phyloP scores from a whole-genome alignment of 2,329 filamentous ascomycete genomes.

The Aspergillus aculeatinus region DNA sequence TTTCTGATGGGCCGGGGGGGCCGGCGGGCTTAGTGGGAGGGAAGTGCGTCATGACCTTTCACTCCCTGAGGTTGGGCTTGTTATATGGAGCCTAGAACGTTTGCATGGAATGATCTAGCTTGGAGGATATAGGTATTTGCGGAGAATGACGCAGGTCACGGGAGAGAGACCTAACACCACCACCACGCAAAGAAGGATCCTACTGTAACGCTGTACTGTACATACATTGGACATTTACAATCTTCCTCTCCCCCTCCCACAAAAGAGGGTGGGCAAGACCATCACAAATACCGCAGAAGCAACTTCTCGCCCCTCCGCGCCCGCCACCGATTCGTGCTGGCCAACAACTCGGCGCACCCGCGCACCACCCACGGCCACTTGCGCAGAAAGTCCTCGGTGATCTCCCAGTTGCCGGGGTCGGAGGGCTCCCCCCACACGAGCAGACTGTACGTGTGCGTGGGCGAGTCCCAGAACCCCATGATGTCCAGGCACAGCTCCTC shows the following conservation, averaged over 20 bases:
- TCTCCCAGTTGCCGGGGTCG: constrained; percentile 50
- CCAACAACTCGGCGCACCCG: constrained; percentile 29
- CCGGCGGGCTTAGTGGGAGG: not conserved
- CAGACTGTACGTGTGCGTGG: constrained; percentile 31
- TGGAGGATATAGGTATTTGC: no score
- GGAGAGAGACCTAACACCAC: no score
- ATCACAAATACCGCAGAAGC: constrained; percentile 5
- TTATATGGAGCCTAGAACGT: no score
- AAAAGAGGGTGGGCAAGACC: not conserved
- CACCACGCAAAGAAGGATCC: no score
- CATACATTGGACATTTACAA: not conserved
- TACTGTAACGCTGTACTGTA: no score
- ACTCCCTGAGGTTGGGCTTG: no score
- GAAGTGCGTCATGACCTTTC: not conserved
- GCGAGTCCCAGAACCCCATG: constrained; percentile 33
- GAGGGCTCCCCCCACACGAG: constrained; percentile 53
- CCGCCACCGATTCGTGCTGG: constrained; percentile 31
- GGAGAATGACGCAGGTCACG: no score
- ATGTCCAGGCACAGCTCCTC: constrained; percentile 40
- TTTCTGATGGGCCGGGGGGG: not conserved
- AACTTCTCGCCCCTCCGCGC: constrained; percentile 12
- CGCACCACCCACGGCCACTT: constrained; percentile 45
- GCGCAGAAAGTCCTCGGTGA: constrained; percentile 45
- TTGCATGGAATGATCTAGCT: no score
- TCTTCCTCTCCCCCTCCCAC: not conserved